phyloP scores from a whole-genome alignment of 495 filamentous ascomycete species.

The Endocarpon pusillum region DNA sequence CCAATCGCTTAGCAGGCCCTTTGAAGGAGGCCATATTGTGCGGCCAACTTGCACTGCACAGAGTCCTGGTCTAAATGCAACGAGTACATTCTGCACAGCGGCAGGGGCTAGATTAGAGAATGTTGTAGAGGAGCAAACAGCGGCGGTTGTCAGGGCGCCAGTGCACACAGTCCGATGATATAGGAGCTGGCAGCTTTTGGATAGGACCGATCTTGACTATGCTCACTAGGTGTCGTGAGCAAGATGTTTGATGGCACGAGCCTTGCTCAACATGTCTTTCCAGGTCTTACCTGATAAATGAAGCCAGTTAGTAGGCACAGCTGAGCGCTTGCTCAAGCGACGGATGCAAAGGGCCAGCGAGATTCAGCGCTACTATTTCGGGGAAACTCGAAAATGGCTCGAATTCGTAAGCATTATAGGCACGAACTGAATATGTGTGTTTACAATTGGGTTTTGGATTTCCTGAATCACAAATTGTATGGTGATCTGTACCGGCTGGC shows the following conservation, averaged over 20 bases:
- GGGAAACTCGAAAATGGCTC: constrained; percentile 49
- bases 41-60: neutral
- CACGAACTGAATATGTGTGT: too few relatives aligned
- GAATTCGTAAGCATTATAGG: constrained; percentile 42
- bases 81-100: constrained; percentile 36
- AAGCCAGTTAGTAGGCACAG: constrained; percentile 52
- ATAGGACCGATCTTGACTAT: too few relatives aligned
- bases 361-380: constrained; percentile 52
- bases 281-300: constrained; percentile 70
- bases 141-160: constrained; percentile 44
- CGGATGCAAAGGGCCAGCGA: constrained; percentile 34
- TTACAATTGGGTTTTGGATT: too few relatives aligned
- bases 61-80: constrained; percentile 41
- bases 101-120: constrained; percentile 36
- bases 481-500: too few relatives aligned
- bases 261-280: too few relatives aligned
- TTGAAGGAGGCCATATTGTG: too few relatives aligned
- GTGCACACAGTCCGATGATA: constrained; percentile 35
- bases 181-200: constrained; percentile 2
- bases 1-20: too few relatives aligned
- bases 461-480: too few relatives aligned
- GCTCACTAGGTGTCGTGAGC: too few relatives aligned
- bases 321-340: constrained; percentile 49
- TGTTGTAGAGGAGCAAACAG: constrained; percentile 37
- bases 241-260: too few relatives aligned